These are phyloP conservation scores for Stropharia rugosoannulata DNA, from an alignment of 768 basidiomycete genomes.

Conservation along the genomic window DNA sequence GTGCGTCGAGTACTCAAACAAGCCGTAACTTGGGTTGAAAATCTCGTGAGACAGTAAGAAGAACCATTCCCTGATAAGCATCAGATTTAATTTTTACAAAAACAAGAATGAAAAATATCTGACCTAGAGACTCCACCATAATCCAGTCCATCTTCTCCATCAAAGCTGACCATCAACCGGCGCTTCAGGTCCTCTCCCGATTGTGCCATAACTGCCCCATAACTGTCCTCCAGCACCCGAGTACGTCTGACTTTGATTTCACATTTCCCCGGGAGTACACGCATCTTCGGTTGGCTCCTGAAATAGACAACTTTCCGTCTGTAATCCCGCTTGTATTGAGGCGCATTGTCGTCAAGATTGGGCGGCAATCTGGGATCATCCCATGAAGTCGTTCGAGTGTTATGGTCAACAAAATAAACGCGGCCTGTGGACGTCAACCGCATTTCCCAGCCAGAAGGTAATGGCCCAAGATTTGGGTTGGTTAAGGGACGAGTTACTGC, in stretches of 20 bases:
- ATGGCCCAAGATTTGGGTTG: conserved; percentile 68
- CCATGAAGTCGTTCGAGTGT: conserved; percentile 87
- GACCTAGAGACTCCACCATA: conserved; percentile 78
- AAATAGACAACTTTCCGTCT: conserved; percentile 91
- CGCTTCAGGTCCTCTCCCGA: conserved; percentile 71
- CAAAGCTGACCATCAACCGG: conserved; percentile 71
- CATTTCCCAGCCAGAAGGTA: conserved; percentile 97
- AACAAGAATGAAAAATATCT: conserved; percentile 10
- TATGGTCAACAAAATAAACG: conserved; percentile 94
- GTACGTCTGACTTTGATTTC: conserved; percentile 81
- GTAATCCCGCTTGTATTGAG: conserved; percentile 96
- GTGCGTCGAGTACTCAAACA: conserved; percentile 78
- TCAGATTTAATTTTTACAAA: background rate
- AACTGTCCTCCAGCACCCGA: conserved; percentile 86
- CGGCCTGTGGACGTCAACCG: conserved; percentile 79
- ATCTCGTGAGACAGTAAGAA: conserved; percentile 83
- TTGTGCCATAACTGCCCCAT: conserved; percentile 79
- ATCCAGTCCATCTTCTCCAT: conserved; percentile 79
- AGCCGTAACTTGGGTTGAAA: conserved; percentile 80
- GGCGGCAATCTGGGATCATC: conserved; percentile 89
- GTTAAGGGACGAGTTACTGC: conserved; percentile 47
- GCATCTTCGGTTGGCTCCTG: conserved; percentile 85
- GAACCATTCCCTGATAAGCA: conserved; percentile 70
- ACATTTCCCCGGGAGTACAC: conserved; percentile 75
- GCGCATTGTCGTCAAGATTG: conserved; percentile 81